Evolutionary conservation across 2,329 filamentous ascomycete genomes (phyloP).

Genomic region (Alternaria gaisen): DNA sequence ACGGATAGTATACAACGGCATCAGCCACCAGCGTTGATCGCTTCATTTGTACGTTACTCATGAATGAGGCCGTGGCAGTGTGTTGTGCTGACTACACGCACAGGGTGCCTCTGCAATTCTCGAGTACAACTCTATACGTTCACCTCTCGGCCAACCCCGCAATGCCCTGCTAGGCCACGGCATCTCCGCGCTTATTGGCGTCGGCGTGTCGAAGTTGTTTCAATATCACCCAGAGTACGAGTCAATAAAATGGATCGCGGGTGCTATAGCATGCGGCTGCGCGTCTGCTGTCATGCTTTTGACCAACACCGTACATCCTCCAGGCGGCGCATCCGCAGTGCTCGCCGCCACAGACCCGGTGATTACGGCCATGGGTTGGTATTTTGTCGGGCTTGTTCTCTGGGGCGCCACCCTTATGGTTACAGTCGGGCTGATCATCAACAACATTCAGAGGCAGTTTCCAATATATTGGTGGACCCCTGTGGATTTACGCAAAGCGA

Average conservation of each 20-base stretch:
- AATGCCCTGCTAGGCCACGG: constrained; percentile 58
- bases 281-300: constrained; percentile 58
- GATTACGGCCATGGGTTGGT: constrained; percentile 57
- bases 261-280: constrained; percentile 54
- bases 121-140: constrained; percentile 58
- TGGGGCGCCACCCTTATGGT: constrained; percentile 56
- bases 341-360: constrained; percentile 54
- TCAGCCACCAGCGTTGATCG: constrained; percentile 56
- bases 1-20: constrained; percentile 48
- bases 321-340: constrained; percentile 60
- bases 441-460: constrained; percentile 59
- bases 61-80: neutral
- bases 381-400: constrained; percentile 54
- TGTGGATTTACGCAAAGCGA: constrained; percentile 42
- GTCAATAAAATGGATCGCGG: constrained; percentile 56
- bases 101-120: constrained; percentile 59
- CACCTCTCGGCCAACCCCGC: constrained; percentile 59
- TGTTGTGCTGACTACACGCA: constrained; percentile 5
- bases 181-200: constrained; percentile 56
- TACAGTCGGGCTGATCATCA: constrained; percentile 53
- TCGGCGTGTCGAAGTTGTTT: constrained; percentile 57
- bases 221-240: constrained; percentile 49
- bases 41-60: constrained; percentile 49
- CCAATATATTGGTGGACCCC: constrained; percentile 62
- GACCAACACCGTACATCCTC: constrained; percentile 60